Base-by-base conservation (phyloP, 192 early-diverging fungal genomes). In the Backusella tuberculispora region DNA sequence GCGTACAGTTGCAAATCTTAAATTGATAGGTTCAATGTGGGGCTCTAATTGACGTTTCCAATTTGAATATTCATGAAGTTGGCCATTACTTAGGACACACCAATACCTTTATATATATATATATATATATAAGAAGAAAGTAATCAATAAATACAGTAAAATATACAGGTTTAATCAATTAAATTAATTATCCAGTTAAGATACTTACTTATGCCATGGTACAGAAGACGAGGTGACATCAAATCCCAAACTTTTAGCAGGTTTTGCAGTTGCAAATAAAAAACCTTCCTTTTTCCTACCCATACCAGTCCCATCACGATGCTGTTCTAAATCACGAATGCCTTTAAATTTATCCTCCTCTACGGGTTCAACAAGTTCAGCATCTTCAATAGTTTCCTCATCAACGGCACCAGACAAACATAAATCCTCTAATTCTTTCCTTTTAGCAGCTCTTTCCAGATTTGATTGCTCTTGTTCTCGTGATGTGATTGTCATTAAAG, bases 1-100 rank as follows among this genome's bases (percentile, higher is more conserved):
- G 7, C 91, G 83, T 4, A 93, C 91, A 14, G 91, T 90, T 21
- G 91, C 89, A 63, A 88, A 84, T 19, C 86, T 85, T 50, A 93
- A 78, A 76, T 90, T 87, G 66, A 92, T 86, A 12, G 89, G 85
- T 29, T 90, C 86, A 40, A 87, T 89, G 64, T 89, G 86, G 66
- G 88, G 74, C 42, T 86, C 84, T 3, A 85, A 75, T 37, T 83
- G 84, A 53, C 85, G 88, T 71, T 86, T 90, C 90, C 90, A 91
- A 64, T 91, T 90, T 19, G 83, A 87, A 69, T 90, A 90, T 76
- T 88, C 91, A 56, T 88, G 84, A 26, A 92, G 78, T 60, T 86
- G 80, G 0, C 91, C 91, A 14, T 83, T 83, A 15, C 84, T 83
- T 21, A 93, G 75, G 3, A 93, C 90, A 77, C 90, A 92, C 90